phyloP scores from a whole-genome alignment of 345 rosid species.

The Cardamine chenopodiifolia region DNA sequence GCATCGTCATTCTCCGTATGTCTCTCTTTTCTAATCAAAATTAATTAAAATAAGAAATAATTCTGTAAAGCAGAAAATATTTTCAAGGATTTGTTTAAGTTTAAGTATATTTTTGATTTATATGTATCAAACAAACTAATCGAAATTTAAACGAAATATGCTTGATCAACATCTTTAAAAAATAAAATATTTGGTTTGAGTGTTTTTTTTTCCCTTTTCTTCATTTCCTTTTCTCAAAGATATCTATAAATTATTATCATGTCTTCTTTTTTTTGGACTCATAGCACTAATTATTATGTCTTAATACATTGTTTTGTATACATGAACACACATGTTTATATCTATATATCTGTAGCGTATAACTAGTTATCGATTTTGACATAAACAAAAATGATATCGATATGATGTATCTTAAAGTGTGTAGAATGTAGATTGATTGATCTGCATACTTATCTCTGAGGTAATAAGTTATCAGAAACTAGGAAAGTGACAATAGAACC shows the following conservation, averaged over 20 bases:
- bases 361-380: conserved; percentile 2
- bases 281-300: not conserved
- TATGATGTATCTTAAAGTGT: conserved; percentile 41
- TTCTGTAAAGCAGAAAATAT: not conserved
- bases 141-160: not conserved
- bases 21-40: conserved; percentile 1
- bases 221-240: conserved; percentile 35
- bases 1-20: conserved; percentile 78
- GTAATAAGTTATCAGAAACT: conserved; percentile 42
- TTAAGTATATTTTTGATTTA: not conserved
- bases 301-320: conserved; percentile 1
- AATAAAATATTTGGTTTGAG: not conserved
- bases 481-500: conserved; percentile 30
- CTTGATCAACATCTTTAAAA: not conserved
- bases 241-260: conserved; percentile 16
- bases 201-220: conserved; percentile 5
- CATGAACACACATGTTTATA: conserved; percentile 7
- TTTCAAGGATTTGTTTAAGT: not conserved
- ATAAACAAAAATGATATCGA: not conserved
- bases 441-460: conserved; percentile 34
- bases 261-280: conserved; percentile 14
- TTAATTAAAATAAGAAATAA: not conserved
- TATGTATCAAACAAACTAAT: not conserved
- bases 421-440: conserved; percentile 34
- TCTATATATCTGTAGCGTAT: not conserved